phyloP scores from a whole-genome alignment of 1,139 yeast species.

The Scheffersomyces lignicola region DNA sequence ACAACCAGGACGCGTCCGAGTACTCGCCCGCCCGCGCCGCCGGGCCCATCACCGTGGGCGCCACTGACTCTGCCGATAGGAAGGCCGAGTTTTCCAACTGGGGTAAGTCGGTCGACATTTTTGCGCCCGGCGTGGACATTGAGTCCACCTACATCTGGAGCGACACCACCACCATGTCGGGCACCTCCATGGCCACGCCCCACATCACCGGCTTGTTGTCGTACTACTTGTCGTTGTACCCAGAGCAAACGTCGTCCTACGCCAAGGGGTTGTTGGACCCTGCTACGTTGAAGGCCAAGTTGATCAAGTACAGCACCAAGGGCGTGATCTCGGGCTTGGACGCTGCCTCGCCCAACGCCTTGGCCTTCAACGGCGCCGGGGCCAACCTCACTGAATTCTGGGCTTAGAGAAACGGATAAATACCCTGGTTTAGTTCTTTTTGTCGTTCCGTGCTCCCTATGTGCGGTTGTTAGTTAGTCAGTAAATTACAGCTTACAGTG shows the following conservation, averaged over 20 bases:
- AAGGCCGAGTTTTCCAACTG: conserved; percentile 45
- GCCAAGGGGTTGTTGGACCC: conserved; percentile 48
- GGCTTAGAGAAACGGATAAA: too few relatives aligned
- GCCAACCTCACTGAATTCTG: conserved; percentile 73
- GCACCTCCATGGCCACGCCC: conserved; percentile 49
- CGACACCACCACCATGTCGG: conserved; percentile 37
- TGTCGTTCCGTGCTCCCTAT: too few relatives aligned
- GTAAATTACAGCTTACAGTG: too few relatives aligned
- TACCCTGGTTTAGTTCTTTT: too few relatives aligned
- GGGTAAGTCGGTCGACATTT: conserved; percentile 46
- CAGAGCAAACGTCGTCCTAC: conserved; percentile 41
- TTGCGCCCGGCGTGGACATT: conserved; percentile 47
- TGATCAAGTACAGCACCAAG: conserved; percentile 39
- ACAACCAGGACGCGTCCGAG: conserved; percentile 42
- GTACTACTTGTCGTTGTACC: conserved; percentile 42
- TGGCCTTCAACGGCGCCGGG: conserved; percentile 94
- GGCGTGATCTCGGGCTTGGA: conserved; percentile 54
- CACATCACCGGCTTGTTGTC: conserved; percentile 44
- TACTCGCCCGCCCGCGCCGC: conserved; percentile 45
- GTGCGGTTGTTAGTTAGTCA: too few relatives aligned
- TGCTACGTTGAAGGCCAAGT: conserved; percentile 32
- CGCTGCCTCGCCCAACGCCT: conserved; percentile 77
- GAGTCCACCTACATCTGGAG: conserved; percentile 41
- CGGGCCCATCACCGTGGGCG: conserved; percentile 47
- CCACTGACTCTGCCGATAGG: conserved; percentile 36